Base-by-base conservation (phyloP, 2,329 filamentous ascomycete species). In the Phaeosphaeria sp. region DNA sequence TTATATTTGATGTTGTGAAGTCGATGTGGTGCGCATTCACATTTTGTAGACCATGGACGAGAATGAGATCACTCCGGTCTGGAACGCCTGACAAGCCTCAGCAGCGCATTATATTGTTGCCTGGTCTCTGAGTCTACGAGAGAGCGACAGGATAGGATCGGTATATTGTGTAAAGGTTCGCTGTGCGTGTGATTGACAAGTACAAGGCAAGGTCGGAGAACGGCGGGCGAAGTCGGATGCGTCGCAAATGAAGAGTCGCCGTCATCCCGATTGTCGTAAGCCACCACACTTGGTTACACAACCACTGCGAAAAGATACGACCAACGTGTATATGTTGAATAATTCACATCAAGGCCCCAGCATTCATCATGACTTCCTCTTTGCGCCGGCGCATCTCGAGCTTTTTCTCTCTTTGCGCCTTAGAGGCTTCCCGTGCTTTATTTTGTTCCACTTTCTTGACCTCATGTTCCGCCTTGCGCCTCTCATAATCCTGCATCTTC, bases 281-380 rank as follows among this genome's bases (percentile, higher is more conserved):
- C 30, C 30, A 36, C 30, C 30, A 36, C 6, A 7, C 11, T 36
- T 36, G 30, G 11, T 36, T 36, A 36, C 30, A 36, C 30, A 3
- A 36, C 30, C 5, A 36, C 15, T 13, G 11, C 15, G 30, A 13
- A 36, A 6, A n/a, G n/a, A 6, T 7, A 3, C 30, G 11, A 36
- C 11, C 3, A n/a, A n/a, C n/a, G n/a, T n/a, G n/a, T n/a, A n/a
- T n/a, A n/a, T n/a, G n/a, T n/a, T n/a, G n/a, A n/a, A n/a, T n/a
- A n/a, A 30, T 36, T 36, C 11, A 52, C 81, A 67, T 2, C 13
- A 55, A 47, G 18, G 80, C 78, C 6, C 80, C 79, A 17, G 57
- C 64, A 56, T 81, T 79, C 71, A 78, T 72, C 59, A 77, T 79
- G 18, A 75, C 57, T 54, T 76, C 74, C 59, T 84, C 81, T 55